A percentile compares a stretch with the other conserved stretches of the same genome.
phyloP scores from a whole-genome alignment of 768 basidiomycete species.

The Rhodotorula graminis region DNA sequence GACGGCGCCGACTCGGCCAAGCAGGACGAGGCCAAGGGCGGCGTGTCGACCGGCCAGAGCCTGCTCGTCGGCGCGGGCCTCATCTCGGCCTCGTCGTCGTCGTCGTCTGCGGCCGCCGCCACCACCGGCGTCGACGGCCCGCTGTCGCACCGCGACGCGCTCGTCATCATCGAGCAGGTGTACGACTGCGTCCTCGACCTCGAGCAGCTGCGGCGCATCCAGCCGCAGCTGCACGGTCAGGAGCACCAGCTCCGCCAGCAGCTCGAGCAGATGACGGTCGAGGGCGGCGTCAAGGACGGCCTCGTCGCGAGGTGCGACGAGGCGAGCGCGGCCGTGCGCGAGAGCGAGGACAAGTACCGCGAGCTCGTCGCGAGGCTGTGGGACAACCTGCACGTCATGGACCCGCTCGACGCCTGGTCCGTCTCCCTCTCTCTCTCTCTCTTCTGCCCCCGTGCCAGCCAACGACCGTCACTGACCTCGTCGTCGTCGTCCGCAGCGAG shows the following conservation, averaged over 20 bases:
- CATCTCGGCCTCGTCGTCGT: not conserved
- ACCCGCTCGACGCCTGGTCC: constrained; percentile 88
- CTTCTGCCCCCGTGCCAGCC: too few relatives aligned
- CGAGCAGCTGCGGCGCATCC: constrained; percentile 77
- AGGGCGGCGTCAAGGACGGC: constrained; percentile 23
- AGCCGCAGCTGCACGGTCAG: constrained; percentile 51
- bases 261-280: constrained; percentile 38
- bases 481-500: constrained; percentile 53
- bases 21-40: not conserved
- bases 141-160: constrained; percentile 68
- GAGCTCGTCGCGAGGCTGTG: constrained; percentile 66
- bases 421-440: constrained; percentile 24
- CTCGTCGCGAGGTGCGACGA: constrained; percentile 52
- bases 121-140: constrained; percentile 43
- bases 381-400: constrained; percentile 74
- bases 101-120: not conserved
- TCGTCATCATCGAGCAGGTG: constrained; percentile 72
- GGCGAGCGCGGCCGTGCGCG: constrained; percentile 46
- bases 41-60: constrained; percentile 14
- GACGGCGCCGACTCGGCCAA: not conserved
- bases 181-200: constrained; percentile 78
- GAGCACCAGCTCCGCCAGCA: constrained; percentile 3
- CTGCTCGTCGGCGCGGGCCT: constrained; percentile 32
- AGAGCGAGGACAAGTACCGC: constrained; percentile 34
- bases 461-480: not conserved